Conservation (phyloP, 2,329 filamentous ascomycete species). For the Fusarium sp. region DNA sequence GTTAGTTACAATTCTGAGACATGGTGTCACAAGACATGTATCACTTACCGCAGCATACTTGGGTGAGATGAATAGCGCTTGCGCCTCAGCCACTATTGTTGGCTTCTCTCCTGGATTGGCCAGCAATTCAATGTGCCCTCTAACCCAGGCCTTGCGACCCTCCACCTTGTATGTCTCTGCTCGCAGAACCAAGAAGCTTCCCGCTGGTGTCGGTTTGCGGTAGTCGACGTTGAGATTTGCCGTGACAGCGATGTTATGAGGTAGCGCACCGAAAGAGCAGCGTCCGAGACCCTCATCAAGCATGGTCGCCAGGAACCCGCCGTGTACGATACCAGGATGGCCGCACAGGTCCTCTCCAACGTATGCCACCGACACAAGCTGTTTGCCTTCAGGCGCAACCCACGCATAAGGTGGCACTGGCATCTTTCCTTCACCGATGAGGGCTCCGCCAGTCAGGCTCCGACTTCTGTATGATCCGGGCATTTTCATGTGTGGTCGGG, state of each 20-base stretch:
- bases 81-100: constrained; percentile 80
- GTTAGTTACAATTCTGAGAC: constrained; percentile 7
- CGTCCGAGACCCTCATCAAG: constrained; percentile 90
- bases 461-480: constrained; percentile 75
- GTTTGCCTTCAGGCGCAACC: constrained; percentile 75
- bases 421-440: constrained; percentile 80
- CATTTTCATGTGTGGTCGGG: constrained; percentile 88
- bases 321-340: constrained; percentile 91
- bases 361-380: constrained; percentile 78
- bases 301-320: constrained; percentile 90
- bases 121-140: constrained; percentile 86
- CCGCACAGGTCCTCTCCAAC: constrained; percentile 86
- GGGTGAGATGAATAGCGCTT: constrained; percentile 89
- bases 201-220: constrained; percentile 80
- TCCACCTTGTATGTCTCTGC: constrained; percentile 88
- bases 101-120: constrained; percentile 70
- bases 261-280: constrained; percentile 88
- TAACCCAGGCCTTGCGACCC: constrained; percentile 94
- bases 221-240: constrained; percentile 89
- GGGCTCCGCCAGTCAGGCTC: constrained; percentile 84
- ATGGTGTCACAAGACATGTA: neutral
- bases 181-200: constrained; percentile 79
- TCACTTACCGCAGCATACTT: constrained; percentile 79
- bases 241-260: constrained; percentile 87
- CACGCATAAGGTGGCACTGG: constrained; percentile 85